Percentiles rank a stretch among this genome's conserved stretches.
These are phyloP conservation scores for Cytospora chrysosperma DNA, from an alignment of 2,329 filamentous ascomycete genomes.

Conservation along the genomic window DNA sequence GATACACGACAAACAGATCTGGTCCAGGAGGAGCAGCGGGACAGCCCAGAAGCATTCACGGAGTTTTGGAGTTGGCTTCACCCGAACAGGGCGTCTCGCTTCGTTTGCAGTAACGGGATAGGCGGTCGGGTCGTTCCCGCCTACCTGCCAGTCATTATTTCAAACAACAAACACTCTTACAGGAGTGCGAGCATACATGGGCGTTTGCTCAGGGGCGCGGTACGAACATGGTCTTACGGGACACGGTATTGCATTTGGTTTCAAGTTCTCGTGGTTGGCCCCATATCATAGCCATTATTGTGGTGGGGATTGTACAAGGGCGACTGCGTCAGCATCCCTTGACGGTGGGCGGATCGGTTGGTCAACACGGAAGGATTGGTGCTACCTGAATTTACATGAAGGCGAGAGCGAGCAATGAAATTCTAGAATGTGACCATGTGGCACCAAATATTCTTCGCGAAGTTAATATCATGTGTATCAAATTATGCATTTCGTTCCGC, in stretches of 20 bases:
- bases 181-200: background rate
- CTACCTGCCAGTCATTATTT: constrained; percentile 10
- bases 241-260: constrained; percentile 3
- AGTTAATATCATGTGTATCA: background rate
- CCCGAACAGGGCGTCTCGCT: background rate
- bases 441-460: too few relatives aligned
- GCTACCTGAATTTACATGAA: background rate
- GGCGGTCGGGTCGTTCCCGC: background rate
- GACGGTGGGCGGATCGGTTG: background rate
- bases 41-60: constrained; percentile 7
- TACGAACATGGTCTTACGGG: background rate
- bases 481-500: background rate
- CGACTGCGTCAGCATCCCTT: background rate
- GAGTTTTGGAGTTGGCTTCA: constrained; percentile 15
- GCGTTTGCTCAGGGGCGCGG: background rate
- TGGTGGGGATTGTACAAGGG: background rate
- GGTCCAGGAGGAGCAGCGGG: background rate
- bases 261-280: background rate
- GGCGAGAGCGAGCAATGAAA: constrained; percentile 6
- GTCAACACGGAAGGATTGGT: background rate
- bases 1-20: background rate
- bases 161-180: background rate
- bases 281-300: background rate
- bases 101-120: background rate
- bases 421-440: background rate